Evolutionary conservation across 2,329 filamentous ascomycete species (phyloP), one percentile per base, ranked within the genome.

Genomic region (Pseudopyrenochaeta lycopersici): DNA sequence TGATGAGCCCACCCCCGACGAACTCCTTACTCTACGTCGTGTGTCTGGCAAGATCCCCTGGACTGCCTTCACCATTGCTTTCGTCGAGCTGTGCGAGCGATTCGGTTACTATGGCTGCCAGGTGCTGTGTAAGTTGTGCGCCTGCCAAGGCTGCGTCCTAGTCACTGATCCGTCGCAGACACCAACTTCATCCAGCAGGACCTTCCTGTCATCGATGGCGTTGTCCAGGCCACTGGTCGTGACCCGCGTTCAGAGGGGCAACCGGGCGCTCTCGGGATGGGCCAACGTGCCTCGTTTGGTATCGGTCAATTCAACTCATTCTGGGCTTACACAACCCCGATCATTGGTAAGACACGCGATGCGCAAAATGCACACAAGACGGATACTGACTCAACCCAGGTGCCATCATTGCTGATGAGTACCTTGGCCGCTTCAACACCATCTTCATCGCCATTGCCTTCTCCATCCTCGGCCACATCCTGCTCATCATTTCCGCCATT

Each of bases 91-190:
- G 51, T 90, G 87, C 77, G 90, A 92, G 77, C 87, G 89, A 43
- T 91, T 90, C 77, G 89, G 87, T 12, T 92, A 91, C 83, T 91
- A 92, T 68, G 90, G 89, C 49, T 88, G 87, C 4, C 83, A 85
- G 38, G 82, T 88, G 29, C 80, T 90, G 27, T 90, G 88, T 84
- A 80, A 60, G 80, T 69, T 36, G 2, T 33, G 2, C 33, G 7
- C 17, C 33, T 17, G 7, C 14, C 33, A 36, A 3, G 17, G n/a
- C 33, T 17, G 7, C 33, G 4, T 36, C 9, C 33, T n/a, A 30
- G 7, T n/a, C 32, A 38, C 58, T 64, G 40, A 66, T 38, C 6
- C 2, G 14, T 4, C 4, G 2, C 27, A 76, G 74, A 76, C 62
- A 74, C 73, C 56, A 77, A 77, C 64, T 77, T 75, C 56, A 66